These are phyloP conservation scores for Parsonsia alboflavescens DNA, from an alignment of 257 asterid genomes.

Conservation along the genomic window DNA sequence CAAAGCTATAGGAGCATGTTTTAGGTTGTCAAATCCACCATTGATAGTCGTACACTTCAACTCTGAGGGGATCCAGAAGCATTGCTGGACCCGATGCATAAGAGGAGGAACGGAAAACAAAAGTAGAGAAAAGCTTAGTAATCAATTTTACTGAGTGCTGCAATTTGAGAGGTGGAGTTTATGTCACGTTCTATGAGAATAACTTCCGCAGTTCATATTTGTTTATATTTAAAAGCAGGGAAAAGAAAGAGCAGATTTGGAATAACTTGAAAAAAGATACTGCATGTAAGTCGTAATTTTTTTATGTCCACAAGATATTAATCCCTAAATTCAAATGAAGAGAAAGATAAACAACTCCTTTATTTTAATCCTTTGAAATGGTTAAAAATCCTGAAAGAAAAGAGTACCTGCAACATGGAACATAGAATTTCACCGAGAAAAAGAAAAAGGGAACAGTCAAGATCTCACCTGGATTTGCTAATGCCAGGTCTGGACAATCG, in stretches of 20 bases:
- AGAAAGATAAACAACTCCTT: neutral
- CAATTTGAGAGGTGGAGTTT: too few relatives aligned
- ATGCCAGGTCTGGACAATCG: neutral
- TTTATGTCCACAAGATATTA: too few relatives aligned
- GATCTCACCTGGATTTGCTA: conserved; percentile 10
- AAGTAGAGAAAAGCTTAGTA: neutral
- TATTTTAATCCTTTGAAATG: neutral
- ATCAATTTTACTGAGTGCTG: too few relatives aligned
- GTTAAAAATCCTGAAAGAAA: neutral
- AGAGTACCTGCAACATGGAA: neutral
- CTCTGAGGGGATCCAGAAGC: conserved; percentile 1
- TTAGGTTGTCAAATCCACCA: neutral
- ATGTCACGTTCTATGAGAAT: too few relatives aligned
- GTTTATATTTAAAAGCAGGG: neutral
- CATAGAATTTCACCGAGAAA: neutral
- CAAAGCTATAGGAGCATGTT: neutral
- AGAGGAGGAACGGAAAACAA: neutral
- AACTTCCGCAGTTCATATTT: too few relatives aligned
- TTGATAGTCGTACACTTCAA: conserved; percentile 3
- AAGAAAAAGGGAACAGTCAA: neutral
- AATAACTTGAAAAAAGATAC: neutral
- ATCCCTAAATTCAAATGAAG: neutral
- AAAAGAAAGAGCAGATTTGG: neutral
- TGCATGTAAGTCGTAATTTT: neutral
- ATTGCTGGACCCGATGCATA: neutral